Base-by-base conservation (phyloP, 176 grass and related monocot species). In the Eleusine indica region DNA sequence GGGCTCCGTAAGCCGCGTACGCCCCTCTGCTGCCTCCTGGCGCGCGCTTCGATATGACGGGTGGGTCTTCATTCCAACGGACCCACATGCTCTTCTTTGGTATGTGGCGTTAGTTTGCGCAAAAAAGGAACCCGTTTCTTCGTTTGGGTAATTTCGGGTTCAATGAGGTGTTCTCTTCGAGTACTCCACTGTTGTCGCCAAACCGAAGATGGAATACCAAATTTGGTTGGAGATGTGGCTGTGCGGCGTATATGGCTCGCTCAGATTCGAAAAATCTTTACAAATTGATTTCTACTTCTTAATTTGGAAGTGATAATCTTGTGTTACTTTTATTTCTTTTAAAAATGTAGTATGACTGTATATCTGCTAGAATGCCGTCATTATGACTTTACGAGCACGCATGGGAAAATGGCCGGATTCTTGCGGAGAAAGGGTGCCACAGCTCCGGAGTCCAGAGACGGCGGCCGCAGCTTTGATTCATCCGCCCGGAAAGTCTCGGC, bases 101-200 rank as follows among this genome's bases (percentile, higher is more conserved):
- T 0, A 0, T 40, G 81, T 61, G 75, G 5, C 3, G 42, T 67
- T 3, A 12, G 78, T 22, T 28, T 54, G 4, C 2, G 7, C 25
- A 21, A 43, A 35, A 21, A 21, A 7, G 22, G 77, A 38, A 28
- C 12, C 10, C 11, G 1, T 64, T 64, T 14, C 1, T 57, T 51
- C 14, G 10, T 37, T 75, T 66, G 49, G 56, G 61, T 64, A 21
- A 43, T 41, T 58, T 57, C 43, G 32, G 6, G 78, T 16, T 6
- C 78, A 0, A 3, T 2, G 78, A 82, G n/a, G 71, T 77, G 78
- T 81, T 77, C 84, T 89, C 15, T 76, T 76, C 77, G 53, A 64
- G 42, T 30, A 19, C n/a, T 42, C 48, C 32, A 48, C 49, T 51
- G 82, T 22, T 53, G 63, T 71, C 67, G 67, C 67, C 66, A 70